Evolutionary conservation across 2,329 filamentous ascomycete species (phyloP).

Genomic region (Fusarium sp.): DNA sequence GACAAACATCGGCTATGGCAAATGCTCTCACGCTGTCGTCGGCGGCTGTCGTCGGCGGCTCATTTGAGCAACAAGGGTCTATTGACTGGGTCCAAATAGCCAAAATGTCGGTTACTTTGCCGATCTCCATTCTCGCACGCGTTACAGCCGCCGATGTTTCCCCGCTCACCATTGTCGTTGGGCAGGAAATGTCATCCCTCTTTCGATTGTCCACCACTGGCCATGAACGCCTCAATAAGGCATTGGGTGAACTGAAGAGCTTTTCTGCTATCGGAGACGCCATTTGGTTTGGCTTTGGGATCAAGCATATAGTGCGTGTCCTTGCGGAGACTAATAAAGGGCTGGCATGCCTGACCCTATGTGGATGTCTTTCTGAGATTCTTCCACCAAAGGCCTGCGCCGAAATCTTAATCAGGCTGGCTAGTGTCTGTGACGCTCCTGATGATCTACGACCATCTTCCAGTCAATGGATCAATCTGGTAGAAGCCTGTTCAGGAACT

Average conservation of each 20-base stretch:
- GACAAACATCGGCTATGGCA: not conserved
- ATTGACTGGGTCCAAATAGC: not conserved
- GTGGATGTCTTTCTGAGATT: not conserved
- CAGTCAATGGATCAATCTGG: fast-evolving
- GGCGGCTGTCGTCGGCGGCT: fast-evolving
- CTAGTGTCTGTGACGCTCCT: fast-evolving
- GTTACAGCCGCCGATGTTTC: not conserved
- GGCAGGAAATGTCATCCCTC: not conserved
- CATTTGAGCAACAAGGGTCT: not conserved
- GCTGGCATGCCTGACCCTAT: fast-evolving
- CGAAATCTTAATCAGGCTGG: not conserved
- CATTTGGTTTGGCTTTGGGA: fast-evolving
- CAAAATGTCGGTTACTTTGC: fast-evolving
- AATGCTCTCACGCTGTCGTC: not conserved
- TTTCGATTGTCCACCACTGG: not conserved
- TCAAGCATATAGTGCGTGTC: not conserved
- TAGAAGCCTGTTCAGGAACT: not conserved
- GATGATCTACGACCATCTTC: fast-evolving
- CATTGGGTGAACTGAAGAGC: not conserved
- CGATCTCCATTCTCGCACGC: not conserved
- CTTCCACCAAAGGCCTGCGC: fast-evolving
- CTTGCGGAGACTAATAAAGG: not conserved
- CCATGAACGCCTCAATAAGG: fast-evolving
- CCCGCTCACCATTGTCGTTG: fast-evolving
- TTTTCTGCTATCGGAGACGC: not conserved